Conservation (phyloP, 148 eudicot species). For the Linanthus parryae region DNA sequence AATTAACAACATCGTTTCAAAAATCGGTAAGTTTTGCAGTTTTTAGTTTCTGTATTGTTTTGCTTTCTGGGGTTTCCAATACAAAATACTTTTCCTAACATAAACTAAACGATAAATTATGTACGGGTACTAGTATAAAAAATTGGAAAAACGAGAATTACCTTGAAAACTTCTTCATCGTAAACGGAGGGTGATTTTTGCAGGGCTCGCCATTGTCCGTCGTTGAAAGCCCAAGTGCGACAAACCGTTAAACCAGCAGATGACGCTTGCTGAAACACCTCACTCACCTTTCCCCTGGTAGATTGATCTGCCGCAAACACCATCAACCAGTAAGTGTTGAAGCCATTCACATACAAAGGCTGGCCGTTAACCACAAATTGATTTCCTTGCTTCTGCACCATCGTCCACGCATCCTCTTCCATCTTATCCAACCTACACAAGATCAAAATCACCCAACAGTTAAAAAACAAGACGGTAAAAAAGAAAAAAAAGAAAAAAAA, state of each 20-base stretch:
- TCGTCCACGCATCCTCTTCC: constrained; percentile 58
- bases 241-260: constrained; percentile 76
- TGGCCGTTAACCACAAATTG: constrained; percentile 57
- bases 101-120: no score
- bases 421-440: constrained; percentile 10
- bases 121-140: no score
- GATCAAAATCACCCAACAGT: no score
- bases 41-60: no score
- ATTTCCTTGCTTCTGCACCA: constrained; percentile 68
- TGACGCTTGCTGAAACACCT: constrained; percentile 75
- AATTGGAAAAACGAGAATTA: no score
- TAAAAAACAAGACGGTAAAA: no score
- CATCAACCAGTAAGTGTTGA: constrained; percentile 98
- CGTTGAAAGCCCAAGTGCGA: constrained; percentile 95
- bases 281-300: constrained; percentile 66
- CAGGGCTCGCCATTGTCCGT: constrained; percentile 82
- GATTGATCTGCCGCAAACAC: constrained; percentile 75
- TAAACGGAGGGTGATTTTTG: constrained; percentile 78
- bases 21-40: no score
- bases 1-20: no score
- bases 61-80: no score
- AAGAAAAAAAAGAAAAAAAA: no score
- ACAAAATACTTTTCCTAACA: no score
- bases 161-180: constrained; percentile 90
- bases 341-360: constrained; percentile 83